Base-by-base conservation (phyloP, 805 yeast genomes). In the Blastobotrys mokoenaii region DNA sequence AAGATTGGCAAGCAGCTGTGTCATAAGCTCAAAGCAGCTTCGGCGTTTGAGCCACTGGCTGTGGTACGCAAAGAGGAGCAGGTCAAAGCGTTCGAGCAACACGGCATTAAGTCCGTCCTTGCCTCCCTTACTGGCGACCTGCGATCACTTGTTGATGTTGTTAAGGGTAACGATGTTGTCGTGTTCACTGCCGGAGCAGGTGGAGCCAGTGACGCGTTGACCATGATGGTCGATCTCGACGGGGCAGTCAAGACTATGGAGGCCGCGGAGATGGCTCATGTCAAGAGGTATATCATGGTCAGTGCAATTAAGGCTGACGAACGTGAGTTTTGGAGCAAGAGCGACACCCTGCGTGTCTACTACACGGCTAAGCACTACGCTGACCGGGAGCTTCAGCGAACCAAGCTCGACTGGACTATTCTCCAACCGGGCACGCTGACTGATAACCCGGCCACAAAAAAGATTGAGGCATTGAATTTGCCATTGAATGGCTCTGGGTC, bases 181-280 rank as follows among this genome's bases (percentile, higher is more conserved):
- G 76, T 80, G 0, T 76, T 78, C 64, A 63, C 74, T 34, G 84
- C 82, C 0, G 84, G 84, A 7, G 76, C 82, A 2, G 80, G 76
- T 15, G 84, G 83, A 2, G 72, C 71, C 38, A 73, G 74, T 12
- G 52, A 71, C 6, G 70, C 64, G 18, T 52, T 64, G 34, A 67
- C 73, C 1, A 64, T 77, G 43, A 64, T 70, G 17, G 74, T 79
- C n/a, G 85, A 80, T 53, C 63, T 78, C 47, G 84, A 79, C 55
- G 80, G 80, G 3, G 78, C 80, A 7, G 74, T 76, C 29, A 75
- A 76, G 55, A 68, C 72, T 1, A 66, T 73, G 46, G 82, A 79
- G 54, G 83, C 80, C 0, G 65, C 77, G 7, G 70, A 70, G 37
- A 48, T 54, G 38, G 73, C 69, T 14, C 61, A 63, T 0, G 67